A percentile compares a stretch with the other conserved stretches of the same genome.
phyloP scores from a whole-genome alignment of 345 rosid species.

The Combretum micranthum region DNA sequence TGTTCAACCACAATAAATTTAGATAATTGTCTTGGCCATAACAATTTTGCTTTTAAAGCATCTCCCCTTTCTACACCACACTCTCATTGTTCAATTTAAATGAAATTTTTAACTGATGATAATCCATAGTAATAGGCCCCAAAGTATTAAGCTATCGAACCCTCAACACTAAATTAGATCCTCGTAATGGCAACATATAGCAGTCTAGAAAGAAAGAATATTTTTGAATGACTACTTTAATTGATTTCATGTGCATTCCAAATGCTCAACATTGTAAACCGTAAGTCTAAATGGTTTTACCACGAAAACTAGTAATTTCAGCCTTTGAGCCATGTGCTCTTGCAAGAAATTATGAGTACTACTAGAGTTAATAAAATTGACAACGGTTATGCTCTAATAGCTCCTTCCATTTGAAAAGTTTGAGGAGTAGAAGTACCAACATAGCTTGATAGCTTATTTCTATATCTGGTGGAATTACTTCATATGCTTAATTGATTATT shows the following conservation, averaged over 20 bases:
- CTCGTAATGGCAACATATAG: background rate
- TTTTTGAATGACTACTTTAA: background rate
- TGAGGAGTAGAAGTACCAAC: too few relatives aligned
- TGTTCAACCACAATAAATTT: too few relatives aligned
- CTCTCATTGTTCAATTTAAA: background rate
- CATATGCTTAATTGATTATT: too few relatives aligned
- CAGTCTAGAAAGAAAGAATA: background rate
- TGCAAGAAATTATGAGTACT: background rate
- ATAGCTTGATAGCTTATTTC: too few relatives aligned
- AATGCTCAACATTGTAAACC: background rate
- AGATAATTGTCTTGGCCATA: background rate
- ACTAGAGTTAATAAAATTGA: background rate
- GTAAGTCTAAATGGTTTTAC: background rate
- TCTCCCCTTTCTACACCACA: background rate
- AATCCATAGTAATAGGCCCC: background rate
- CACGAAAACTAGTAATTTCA: background rate
- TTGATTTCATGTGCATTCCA: background rate
- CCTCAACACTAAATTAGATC: background rate
- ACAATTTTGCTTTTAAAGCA: background rate
- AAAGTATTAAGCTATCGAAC: background rate
- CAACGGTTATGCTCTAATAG: too few relatives aligned
- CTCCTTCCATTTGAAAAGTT: too few relatives aligned
- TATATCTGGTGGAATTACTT: too few relatives aligned
- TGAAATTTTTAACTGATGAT: background rate
- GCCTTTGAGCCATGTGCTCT: background rate